These are phyloP conservation scores for Xylaria telfairii DNA, from an alignment of 495 filamentous ascomycete species.

Conservation along the genomic window DNA sequence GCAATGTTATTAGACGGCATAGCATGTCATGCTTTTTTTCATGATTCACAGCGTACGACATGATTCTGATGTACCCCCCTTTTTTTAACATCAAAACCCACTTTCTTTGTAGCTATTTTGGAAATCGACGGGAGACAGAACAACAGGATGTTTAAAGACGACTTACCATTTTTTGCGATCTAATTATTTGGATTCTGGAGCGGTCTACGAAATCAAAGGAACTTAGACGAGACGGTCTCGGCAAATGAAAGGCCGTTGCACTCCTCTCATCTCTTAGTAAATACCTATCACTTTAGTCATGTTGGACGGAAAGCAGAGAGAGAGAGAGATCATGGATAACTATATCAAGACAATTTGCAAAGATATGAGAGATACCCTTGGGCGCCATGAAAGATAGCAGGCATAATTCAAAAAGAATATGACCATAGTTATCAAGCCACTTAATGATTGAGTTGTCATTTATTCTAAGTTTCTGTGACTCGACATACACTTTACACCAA, in stretches of 20 bases:
- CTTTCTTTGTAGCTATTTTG: not conserved
- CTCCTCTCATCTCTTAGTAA: constrained; percentile 3
- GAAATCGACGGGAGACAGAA: not conserved
- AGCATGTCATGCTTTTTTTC: constrained; percentile 14
- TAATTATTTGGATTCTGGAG: constrained; percentile 9
- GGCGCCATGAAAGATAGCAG: not conserved
- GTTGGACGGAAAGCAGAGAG: constrained; percentile 8
- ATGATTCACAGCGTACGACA: constrained; percentile 25
- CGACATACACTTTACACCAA: too few relatives aligned
- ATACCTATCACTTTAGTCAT: not conserved
- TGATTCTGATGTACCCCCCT: constrained; percentile 1
- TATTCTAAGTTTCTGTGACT: not conserved
- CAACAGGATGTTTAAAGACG: not conserved
- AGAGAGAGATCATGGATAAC: constrained; percentile 7
- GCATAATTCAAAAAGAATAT: not conserved
- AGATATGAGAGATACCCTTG: constrained; percentile 22
- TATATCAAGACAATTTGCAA: not conserved
- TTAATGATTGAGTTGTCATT: not conserved
- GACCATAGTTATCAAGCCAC: not conserved
- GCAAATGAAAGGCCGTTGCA: not conserved
- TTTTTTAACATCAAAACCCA: not conserved
- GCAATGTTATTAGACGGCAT: constrained; percentile 22
- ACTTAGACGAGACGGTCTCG: not conserved
- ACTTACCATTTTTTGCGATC: not conserved
- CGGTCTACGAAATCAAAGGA: not conserved